phyloP scores from a whole-genome alignment of 2,329 filamentous ascomycete genomes.

The Fusarium sororula region DNA sequence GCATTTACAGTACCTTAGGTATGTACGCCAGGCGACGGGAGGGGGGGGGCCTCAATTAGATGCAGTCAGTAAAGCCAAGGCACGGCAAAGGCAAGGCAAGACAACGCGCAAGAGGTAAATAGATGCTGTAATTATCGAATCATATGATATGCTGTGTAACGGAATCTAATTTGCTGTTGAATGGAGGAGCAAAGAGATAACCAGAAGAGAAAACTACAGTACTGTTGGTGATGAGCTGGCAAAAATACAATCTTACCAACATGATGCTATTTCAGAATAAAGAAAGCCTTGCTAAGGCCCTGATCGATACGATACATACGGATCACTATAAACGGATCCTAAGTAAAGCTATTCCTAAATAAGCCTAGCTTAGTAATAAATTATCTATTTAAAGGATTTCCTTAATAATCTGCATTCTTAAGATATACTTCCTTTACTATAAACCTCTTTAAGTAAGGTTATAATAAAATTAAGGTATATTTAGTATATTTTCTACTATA shows the following conservation, averaged over 20 bases:
- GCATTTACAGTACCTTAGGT: background rate
- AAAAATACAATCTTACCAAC: background rate
- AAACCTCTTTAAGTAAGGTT: too few species aligned
- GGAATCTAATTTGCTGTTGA: background rate
- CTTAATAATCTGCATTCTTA: too few species aligned
- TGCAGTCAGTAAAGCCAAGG: background rate
- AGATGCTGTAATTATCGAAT: background rate
- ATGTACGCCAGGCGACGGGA: too few species aligned
- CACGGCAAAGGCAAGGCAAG: background rate
- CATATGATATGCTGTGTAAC: background rate
- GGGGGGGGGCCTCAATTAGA: conserved; percentile 1
- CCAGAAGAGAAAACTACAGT: background rate
- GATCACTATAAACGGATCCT: too few species aligned
- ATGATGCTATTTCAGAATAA: background rate
- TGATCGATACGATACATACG: too few species aligned
- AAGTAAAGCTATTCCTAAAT: too few species aligned
- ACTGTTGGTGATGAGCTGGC: background rate
- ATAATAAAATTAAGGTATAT: too few species aligned
- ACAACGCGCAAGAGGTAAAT: background rate
- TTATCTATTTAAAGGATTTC: too few species aligned
- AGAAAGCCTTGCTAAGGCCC: conserved; percentile 14
- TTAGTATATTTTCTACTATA: too few species aligned
- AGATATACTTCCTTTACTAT: too few species aligned
- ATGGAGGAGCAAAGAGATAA: background rate
- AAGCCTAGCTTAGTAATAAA: too few species aligned